Percentiles rank a stretch among this genome's conserved stretches.
Evolutionary conservation across 2,329 filamentous ascomycete genomes (phyloP).

Genomic region (Ascochyta fabae): DNA sequence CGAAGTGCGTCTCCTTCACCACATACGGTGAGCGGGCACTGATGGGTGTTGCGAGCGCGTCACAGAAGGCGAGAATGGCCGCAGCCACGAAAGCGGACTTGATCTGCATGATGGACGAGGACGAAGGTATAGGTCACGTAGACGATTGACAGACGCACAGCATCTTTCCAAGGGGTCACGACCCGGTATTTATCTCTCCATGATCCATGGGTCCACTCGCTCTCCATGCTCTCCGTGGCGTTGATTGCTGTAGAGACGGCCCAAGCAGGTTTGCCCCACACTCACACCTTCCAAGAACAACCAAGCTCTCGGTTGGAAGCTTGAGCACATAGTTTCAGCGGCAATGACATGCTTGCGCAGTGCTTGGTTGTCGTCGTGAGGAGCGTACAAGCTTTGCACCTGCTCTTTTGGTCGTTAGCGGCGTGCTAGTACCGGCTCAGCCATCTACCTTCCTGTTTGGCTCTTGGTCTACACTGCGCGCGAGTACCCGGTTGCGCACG

Average conservation of each 20-base stretch:
- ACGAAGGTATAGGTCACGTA: conserved; percentile 9
- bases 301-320: conserved; percentile 16
- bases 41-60: conserved; percentile 47
- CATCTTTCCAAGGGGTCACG: not conserved
- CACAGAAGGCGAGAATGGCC: conserved; percentile 35
- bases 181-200: conserved; percentile 13
- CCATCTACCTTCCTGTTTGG: conserved; percentile 14
- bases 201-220: not conserved
- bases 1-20: conserved; percentile 63
- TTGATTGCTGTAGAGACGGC: conserved; percentile 9
- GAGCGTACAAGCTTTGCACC: conserved; percentile 3
- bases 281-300: conserved; percentile 19
- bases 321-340: conserved; percentile 15
- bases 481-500: conserved; percentile 4
- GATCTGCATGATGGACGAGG: conserved; percentile 29
- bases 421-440: not conserved
- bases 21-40: conserved; percentile 53
- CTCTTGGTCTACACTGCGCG: not conserved
- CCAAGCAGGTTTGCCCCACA: conserved; percentile 7
- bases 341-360: conserved; percentile 9
- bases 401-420: not conserved
- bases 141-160: conserved; percentile 14
- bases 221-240: not conserved
- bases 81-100: conserved; percentile 34
- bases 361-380: conserved; percentile 6